These are phyloP conservation scores for Ganoderma boninense DNA, from an alignment of 1,284 basidiomycete genomes.

Conservation along the genomic window DNA sequence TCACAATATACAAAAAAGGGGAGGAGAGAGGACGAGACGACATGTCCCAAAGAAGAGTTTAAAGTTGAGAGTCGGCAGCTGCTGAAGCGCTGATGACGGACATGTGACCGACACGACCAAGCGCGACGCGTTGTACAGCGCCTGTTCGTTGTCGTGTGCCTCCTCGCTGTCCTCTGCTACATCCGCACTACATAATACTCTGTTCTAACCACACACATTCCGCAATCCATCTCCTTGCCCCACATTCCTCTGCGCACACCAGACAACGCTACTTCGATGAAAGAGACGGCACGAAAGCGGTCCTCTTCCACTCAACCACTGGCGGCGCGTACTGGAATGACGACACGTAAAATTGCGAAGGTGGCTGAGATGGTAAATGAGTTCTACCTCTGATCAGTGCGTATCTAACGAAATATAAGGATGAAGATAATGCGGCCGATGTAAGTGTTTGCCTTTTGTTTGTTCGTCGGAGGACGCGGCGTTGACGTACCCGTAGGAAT, in stretches of 20 bases:
- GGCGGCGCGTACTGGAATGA: neutral
- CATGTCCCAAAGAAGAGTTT: too few species aligned
- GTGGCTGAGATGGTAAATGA: conserved; percentile 1
- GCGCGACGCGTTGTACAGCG: conserved; percentile 4
- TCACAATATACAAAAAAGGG: too few species aligned
- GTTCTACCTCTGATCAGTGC: neutral
- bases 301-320: neutral
- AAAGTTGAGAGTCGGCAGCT: too few species aligned
- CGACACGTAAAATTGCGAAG: conserved; percentile 13
- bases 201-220: neutral
- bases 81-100: neutral
- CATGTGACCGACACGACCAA: conserved; percentile 5
- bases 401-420: neutral
- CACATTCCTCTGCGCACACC: too few species aligned
- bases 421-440: conserved; percentile 5
- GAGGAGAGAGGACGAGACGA: too few species aligned
- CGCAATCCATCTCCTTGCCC: neutral
- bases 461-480: too few species aligned
- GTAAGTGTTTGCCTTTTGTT: neutral
- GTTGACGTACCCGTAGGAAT: conserved; percentile 46
- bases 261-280: neutral
- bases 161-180: neutral
- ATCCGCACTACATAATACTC: too few species aligned
- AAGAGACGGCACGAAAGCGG: neutral
- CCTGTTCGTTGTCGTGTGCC: neutral